phyloP scores from a whole-genome alignment of 768 basidiomycete species.

The Naganishia onofrii region DNA sequence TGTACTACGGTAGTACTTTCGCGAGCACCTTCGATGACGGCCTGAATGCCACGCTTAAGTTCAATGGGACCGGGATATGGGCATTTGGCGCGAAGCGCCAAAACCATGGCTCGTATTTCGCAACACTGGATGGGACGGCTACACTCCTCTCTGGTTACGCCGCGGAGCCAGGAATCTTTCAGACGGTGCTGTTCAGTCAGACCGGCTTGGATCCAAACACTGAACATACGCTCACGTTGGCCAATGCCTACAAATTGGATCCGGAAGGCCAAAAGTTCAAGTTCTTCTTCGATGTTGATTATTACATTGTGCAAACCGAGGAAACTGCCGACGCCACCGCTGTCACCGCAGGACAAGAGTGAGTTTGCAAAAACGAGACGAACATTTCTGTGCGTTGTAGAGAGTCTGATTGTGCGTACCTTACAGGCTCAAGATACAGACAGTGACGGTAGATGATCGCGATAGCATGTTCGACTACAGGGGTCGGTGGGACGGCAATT shows the following conservation, averaged over 20 bases:
- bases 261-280: not conserved
- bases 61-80: conserved; percentile 28
- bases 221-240: conserved; percentile 22
- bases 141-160: not conserved
- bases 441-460: not conserved
- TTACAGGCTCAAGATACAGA: not conserved
- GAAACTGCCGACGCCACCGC: not conserved
- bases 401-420: not conserved
- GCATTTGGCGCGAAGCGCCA: conserved; percentile 11
- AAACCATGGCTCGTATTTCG: conserved; percentile 25
- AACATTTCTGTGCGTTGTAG: too few species aligned
- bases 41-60: not conserved
- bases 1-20: conserved; percentile 11
- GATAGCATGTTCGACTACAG: not conserved
- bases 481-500: not conserved
- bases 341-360: not conserved
- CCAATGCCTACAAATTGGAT: not conserved
- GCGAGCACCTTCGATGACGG: not conserved
- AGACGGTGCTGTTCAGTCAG: conserved; percentile 14
- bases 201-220: conserved; percentile 11
- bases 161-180: not conserved
- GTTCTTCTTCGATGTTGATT: conserved; percentile 21
- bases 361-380: not conserved
- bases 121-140: conserved; percentile 4
- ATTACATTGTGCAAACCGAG: conserved; percentile 12